phyloP scores from a whole-genome alignment of 345 rosid species.

The Clarkia xantiana region DNA sequence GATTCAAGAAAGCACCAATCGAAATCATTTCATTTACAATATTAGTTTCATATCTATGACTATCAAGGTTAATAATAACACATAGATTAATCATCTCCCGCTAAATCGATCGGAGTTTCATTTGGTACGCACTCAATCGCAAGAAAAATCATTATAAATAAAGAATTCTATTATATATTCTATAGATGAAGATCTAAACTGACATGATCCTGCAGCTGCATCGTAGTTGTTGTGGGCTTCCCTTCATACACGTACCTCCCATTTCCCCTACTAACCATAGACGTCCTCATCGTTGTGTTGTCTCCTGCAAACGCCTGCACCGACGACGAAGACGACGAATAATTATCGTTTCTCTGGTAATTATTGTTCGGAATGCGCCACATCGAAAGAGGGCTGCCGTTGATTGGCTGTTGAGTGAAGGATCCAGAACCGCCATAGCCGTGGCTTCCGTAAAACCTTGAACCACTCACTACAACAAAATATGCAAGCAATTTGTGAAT shows the following conservation, averaged over 20 bases:
- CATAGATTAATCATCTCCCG: too few relatives aligned
- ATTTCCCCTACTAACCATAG: constrained; percentile 13
- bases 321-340: constrained; percentile 4
- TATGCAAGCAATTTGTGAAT: too few relatives aligned
- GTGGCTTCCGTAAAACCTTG: constrained; percentile 41
- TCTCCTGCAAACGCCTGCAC: constrained; percentile 18
- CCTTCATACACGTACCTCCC: constrained; percentile 31
- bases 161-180: constrained; percentile 3
- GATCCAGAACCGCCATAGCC: constrained; percentile 12
- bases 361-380: constrained; percentile 56
- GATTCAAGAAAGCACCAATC: too few relatives aligned
- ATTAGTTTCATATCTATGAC: too few relatives aligned
- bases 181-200: constrained; percentile 97
- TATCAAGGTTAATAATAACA: too few relatives aligned
- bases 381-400: constrained; percentile 60
- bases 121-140: too few relatives aligned
- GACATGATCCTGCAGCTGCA: constrained; percentile 63
- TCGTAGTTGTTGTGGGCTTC: constrained; percentile 19
- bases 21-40: too few relatives aligned
- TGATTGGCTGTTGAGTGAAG: constrained; percentile 39
- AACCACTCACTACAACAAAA: too few relatives aligned
- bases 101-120: too few relatives aligned
- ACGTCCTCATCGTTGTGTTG: constrained; percentile 11
- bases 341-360: constrained; percentile 15
- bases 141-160: too few relatives aligned